Base-by-base conservation (phyloP, 768 basidiomycete species). In the Polyporus arcularius region DNA sequence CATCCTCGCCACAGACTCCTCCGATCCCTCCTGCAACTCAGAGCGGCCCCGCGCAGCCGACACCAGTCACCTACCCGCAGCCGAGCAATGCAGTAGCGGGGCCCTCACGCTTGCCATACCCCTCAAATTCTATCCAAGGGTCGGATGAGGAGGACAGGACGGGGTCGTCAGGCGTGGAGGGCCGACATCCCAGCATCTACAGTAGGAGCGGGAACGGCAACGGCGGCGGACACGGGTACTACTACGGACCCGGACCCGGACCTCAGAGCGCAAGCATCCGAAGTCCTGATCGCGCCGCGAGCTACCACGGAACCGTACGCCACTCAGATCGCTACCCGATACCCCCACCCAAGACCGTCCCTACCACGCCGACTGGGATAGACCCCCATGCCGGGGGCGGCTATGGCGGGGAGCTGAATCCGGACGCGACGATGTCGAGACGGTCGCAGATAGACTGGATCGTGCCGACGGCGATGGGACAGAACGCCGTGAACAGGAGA, bases 391-490 rank as follows among this genome's bases (percentile, higher is more conserved):
- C n/a, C 35, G 45, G 50, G 54, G 58, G 16, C 18, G 53, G 43
- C 4, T 30, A 43, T 8, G 35, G 31, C 15, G 26, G 16, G 8
- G 46, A 55, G 30, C 39, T 54, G 21, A 53, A 52, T 32, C 43
- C 55, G 8, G 21, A 26, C 2, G 60, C 39, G 7, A 42, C 52
- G 11, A 26, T 32, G n/a, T 62, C 65, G 52, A 54, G 47, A 6
- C 61, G 32, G 9, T 65, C 64, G 41, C 42, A 39, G 4, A 41
- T 66, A 28, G 65, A 66, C 53, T 57, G 51, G 32, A 53, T 60
- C 47, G 56, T 66, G 18, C 64, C 60, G 2, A 45, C 7, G 31
- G 28, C 10, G 7, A 18, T 43, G 15, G 42, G 18, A 7, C 15
- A 15, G 15, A 43, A 43, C 42, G 2, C 31, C 6, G 26, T 31